Conservation (phyloP, 108 stramenopile species). For the Skeletonema tropicum region DNA sequence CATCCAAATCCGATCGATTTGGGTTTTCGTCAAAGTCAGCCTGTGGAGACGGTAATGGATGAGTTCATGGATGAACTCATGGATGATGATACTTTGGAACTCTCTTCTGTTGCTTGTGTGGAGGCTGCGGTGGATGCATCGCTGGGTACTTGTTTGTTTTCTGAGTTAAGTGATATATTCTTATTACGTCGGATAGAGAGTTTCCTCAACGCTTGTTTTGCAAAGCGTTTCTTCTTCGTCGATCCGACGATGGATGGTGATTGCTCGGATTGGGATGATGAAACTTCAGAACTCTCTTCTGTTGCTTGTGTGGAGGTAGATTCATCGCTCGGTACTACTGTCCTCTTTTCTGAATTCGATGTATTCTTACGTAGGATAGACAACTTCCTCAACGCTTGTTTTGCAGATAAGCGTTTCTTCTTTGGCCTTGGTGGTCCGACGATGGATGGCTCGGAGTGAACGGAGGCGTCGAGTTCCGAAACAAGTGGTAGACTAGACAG, state of each 20-base stretch:
- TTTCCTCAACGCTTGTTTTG: too few relatives aligned
- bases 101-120: too few relatives aligned
- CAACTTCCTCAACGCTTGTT: not conserved
- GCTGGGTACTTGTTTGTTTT: too few relatives aligned
- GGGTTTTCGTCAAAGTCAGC: not conserved
- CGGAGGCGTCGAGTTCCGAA: not conserved
- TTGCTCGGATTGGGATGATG: not conserved
- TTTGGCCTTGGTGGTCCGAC: not conserved
- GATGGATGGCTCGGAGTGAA: not conserved
- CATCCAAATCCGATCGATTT: not conserved
- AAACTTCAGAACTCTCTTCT: not conserved
- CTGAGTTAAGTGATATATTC: too few relatives aligned
- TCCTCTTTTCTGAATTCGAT: not conserved
- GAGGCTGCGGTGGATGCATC: too few relatives aligned
- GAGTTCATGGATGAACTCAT: conserved; percentile 1
- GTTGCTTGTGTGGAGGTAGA: not conserved
- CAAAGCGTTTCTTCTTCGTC: too few relatives aligned
- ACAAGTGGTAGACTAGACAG: not conserved
- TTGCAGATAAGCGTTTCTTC: not conserved
- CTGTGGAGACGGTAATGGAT: not conserved
- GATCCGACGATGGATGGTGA: too few relatives aligned
- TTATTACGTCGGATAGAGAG: too few relatives aligned
- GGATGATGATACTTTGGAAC: not conserved
- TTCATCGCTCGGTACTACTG: not conserved
- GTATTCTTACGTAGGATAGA: not conserved